A percentile compares a stretch with the other conserved stretches of the same genome.
Evolutionary conservation across 2,329 filamentous ascomycete species (phyloP).

Genomic region (Cryphonectria carpinicola): DNA sequence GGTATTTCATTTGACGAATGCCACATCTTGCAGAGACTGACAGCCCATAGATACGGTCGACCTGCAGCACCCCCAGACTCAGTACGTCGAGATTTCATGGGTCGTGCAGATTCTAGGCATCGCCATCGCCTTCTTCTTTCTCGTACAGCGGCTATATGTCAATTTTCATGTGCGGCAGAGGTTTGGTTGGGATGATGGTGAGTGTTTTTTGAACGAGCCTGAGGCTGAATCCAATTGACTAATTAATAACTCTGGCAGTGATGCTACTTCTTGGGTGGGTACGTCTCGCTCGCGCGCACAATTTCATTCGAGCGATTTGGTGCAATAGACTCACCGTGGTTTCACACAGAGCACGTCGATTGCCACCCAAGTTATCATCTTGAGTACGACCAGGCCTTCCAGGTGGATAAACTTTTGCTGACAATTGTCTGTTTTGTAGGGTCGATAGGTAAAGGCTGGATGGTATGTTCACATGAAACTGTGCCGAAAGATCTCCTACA

Average conservation of each 20-base stretch:
- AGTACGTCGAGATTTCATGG: background rate
- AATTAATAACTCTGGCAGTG: background rate
- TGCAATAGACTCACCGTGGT: background rate
- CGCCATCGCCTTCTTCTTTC: background rate
- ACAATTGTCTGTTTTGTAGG: background rate
- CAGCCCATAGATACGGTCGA: background rate
- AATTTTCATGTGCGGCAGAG: background rate
- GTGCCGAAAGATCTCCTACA: background rate
- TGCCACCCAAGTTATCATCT: background rate
- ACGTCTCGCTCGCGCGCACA: background rate
- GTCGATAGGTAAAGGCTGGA: slow-evolving; percentile 1
- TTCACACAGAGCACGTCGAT: background rate
- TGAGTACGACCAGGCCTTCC: background rate
- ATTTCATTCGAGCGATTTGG: background rate
- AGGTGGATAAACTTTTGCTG: background rate
- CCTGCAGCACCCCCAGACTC: background rate
- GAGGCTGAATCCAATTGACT: background rate
- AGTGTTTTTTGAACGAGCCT: background rate
- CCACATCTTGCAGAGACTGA: background rate
- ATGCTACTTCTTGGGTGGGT: background rate
- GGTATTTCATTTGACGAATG: background rate
- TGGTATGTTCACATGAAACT: background rate
- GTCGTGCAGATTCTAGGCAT: background rate
- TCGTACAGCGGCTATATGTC: slow-evolving; percentile 1
- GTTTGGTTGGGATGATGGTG: slow-evolving; percentile 4